Conservation (phyloP, 495 filamentous ascomycete genomes). For the Monascus purpureus region DNA sequence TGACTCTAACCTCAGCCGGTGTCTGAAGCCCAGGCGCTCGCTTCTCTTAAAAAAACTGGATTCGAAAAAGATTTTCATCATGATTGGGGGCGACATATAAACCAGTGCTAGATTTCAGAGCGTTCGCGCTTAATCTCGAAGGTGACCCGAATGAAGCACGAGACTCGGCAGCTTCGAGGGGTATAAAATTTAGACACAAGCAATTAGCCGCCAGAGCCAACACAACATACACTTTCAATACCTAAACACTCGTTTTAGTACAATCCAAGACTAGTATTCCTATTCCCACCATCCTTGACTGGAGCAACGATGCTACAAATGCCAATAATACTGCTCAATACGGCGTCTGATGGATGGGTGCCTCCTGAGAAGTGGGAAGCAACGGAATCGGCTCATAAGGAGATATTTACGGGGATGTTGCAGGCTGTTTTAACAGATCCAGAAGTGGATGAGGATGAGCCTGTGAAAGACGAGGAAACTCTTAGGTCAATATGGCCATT, state of each 20-base stretch:
- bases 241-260: conserved; percentile 13
- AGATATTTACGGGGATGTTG: conserved; percentile 17
- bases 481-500: conserved; percentile 23
- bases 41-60: too few species aligned
- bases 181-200: too few species aligned
- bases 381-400: conserved; percentile 16
- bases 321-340: conserved; percentile 10
- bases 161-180: too few species aligned
- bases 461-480: conserved; percentile 17
- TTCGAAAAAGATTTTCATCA: too few species aligned
- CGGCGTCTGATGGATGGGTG: conserved; percentile 17
- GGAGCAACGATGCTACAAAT: conserved; percentile 25
- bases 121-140: too few species aligned
- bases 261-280: conserved; percentile 19
- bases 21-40: too few species aligned
- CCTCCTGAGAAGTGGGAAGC: conserved; percentile 20
- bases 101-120: too few species aligned
- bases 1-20: too few species aligned
- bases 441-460: conserved; percentile 12
- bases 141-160: too few species aligned
- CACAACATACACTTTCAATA: too few species aligned
- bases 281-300: conserved; percentile 28
- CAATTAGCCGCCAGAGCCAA: too few species aligned
- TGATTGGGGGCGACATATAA: too few species aligned
- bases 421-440: conserved; percentile 16